Percentiles rank a stretch among this genome's conserved stretches.
Conservation (phyloP, 345 rosid genomes). For the Anacardium occidentale region DNA sequence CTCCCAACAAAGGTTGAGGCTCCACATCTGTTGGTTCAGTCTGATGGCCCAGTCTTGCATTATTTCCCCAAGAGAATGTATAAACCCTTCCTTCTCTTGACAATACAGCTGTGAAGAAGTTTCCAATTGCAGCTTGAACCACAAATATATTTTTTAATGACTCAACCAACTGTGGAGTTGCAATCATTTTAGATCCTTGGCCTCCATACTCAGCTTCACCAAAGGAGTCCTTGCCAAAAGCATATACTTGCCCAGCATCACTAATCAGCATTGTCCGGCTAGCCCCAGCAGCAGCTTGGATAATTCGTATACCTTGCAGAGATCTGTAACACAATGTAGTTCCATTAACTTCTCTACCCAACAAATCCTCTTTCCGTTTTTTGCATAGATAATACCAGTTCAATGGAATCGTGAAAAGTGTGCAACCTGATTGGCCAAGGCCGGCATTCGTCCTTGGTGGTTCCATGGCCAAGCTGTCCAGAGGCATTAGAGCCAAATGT, state of each 20-base stretch:
- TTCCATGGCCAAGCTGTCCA: conserved; percentile 94
- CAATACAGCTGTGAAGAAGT: conserved; percentile 84
- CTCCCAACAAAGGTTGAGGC: conserved; percentile 84
- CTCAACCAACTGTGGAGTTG: conserved; percentile 73
- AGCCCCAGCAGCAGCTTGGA: conserved; percentile 85
- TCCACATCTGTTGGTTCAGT: conserved; percentile 65
- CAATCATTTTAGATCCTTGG: conserved; percentile 59
- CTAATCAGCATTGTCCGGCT: conserved; percentile 93
- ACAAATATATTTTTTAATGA: conserved; percentile 79
- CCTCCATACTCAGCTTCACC: conserved; percentile 64
- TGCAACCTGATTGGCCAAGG: conserved; percentile 86
- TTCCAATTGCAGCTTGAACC: conserved; percentile 89
- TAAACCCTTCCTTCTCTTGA: conserved; percentile 96
- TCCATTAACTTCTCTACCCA: conserved; percentile 37
- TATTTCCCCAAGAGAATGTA: conserved; percentile 88
- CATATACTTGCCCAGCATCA: conserved; percentile 83
- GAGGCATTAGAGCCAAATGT: conserved; percentile 80
- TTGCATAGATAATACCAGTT: conserved; percentile 26
- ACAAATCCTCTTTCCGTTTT: conserved; percentile 29
- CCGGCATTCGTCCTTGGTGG: conserved; percentile 75
- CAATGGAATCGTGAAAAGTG: conserved; percentile 33
- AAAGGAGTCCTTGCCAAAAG: conserved; percentile 84
- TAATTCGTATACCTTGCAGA: conserved; percentile 81
- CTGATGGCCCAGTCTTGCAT: conserved; percentile 77
- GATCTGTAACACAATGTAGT: conserved; percentile 79